Conservation (phyloP, 2,329 filamentous ascomycete genomes). For the Aspergillus sojae region DNA sequence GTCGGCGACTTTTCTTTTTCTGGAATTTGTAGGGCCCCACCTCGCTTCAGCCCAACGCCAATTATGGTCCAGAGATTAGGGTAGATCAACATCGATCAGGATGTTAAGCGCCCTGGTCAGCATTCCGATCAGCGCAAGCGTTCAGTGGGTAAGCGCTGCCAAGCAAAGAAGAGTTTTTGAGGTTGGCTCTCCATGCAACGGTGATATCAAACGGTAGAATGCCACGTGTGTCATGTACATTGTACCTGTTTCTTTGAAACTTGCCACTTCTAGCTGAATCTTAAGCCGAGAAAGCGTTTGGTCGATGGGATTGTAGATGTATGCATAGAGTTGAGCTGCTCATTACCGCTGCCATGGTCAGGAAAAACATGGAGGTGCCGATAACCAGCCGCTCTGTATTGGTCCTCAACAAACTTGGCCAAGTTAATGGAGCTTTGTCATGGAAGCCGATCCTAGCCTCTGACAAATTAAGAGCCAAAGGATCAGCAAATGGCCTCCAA, state of each 20-base stretch:
- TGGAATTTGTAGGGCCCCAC: not conserved
- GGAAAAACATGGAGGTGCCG: too few species aligned
- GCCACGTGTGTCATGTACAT: too few species aligned
- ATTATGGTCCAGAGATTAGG: not conserved
- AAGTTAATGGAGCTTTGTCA: not conserved
- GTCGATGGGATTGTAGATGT: too few species aligned
- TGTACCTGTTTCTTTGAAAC: too few species aligned
- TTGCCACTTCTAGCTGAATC: too few species aligned
- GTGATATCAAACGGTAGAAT: too few species aligned
- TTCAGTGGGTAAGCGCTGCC: not conserved
- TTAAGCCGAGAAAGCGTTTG: too few species aligned
- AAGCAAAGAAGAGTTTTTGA: not conserved
- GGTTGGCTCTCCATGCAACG: not conserved
- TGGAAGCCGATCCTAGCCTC: rapidly evolving
- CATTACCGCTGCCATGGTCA: too few species aligned
- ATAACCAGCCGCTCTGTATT: too few species aligned
- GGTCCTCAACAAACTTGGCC: not conserved
- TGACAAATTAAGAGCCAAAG: not conserved
- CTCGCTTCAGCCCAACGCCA: not conserved
- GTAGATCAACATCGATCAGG: not conserved
- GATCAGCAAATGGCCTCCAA: not conserved
- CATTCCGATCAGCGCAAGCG: not conserved
- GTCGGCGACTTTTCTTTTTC: not conserved
- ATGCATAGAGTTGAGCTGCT: not conserved
- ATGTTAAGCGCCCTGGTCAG: not conserved